A percentile compares a stretch with the other conserved stretches of the same genome.
Evolutionary conservation across 1,284 basidiomycete genomes (phyloP).

Genomic region (Leccinum pallidistipes): DNA sequence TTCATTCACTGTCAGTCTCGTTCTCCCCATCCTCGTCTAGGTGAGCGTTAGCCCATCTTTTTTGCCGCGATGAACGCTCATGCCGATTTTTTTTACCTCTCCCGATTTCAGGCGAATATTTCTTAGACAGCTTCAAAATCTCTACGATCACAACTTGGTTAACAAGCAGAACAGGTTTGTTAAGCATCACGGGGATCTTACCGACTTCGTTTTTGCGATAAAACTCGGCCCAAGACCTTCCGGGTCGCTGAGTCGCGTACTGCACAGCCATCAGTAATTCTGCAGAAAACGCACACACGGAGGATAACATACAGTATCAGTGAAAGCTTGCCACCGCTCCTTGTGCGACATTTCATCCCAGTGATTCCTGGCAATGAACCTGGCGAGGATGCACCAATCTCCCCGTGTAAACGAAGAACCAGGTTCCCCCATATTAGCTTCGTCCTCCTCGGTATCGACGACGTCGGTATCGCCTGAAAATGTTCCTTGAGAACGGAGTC

Average conservation of each 20-base stretch:
- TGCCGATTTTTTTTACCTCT: slow-evolving; percentile 16
- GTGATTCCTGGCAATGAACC: slow-evolving; percentile 49
- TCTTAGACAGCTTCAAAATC: slow-evolving; percentile 27
- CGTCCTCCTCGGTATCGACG: slow-evolving; percentile 40
- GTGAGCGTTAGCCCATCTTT: slow-evolving; percentile 4
- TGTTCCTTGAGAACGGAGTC: slow-evolving; percentile 14
- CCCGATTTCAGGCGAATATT: slow-evolving; percentile 15
- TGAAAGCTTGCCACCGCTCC: slow-evolving; percentile 55
- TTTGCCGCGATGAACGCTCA: slow-evolving; percentile 25
- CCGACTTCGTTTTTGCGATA: slow-evolving; percentile 52
- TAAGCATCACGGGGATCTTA: slow-evolving; percentile 30
- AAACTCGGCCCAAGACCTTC: slow-evolving; percentile 60
- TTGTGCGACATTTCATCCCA: slow-evolving; percentile 44
- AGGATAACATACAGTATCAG: slow-evolving; percentile 42
- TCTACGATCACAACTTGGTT: slow-evolving; percentile 16
- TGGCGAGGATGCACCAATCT: slow-evolving; percentile 58
- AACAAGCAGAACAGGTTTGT: slow-evolving; percentile 1
- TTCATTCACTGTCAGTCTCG: slow-evolving; percentile 23
- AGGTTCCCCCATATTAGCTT: slow-evolving; percentile 51
- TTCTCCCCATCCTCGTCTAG: slow-evolving; percentile 24
- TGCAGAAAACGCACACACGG: not conserved
- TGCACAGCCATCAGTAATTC: slow-evolving; percentile 17
- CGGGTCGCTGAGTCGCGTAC: slow-evolving; percentile 47
- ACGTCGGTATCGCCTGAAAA: slow-evolving; percentile 18
- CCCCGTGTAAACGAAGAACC: slow-evolving; percentile 51